These are phyloP conservation scores for Backusella liffmaniae DNA, from an alignment of 192 early-diverging fungal species.

Conservation along the genomic window DNA sequence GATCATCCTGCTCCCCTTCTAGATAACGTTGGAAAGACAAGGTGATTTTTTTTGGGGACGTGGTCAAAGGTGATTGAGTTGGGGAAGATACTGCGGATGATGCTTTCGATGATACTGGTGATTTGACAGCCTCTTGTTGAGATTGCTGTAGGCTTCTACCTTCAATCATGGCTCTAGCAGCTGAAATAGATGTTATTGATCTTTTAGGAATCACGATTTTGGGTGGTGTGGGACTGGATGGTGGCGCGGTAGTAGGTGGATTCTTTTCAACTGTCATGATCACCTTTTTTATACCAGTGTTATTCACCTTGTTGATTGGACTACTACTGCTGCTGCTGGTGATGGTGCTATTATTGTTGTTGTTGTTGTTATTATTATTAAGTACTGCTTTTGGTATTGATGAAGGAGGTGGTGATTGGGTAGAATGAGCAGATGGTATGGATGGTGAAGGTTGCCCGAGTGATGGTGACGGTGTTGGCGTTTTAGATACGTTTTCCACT, in stretches of 20 bases:
- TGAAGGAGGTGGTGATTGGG: background rate
- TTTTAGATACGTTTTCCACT: background rate
- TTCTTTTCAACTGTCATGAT: slow-evolving; percentile 1
- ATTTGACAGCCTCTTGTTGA: background rate
- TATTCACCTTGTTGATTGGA: background rate
- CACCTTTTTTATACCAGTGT: background rate
- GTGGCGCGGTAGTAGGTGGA: background rate
- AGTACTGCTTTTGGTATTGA: background rate
- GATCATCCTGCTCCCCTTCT: background rate
- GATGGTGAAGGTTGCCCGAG: background rate
- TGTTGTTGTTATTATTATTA: background rate
- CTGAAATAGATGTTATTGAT: background rate
- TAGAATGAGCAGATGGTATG: background rate
- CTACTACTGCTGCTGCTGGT: background rate
- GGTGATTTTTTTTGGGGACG: background rate
- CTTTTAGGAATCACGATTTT: background rate
- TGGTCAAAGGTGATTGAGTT: background rate
- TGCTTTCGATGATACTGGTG: background rate
- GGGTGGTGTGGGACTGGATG: background rate
- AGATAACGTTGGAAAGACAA: background rate
- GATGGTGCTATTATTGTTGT: background rate
- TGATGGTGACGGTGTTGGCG: background rate
- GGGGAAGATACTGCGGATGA: background rate
- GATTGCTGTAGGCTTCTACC: background rate
- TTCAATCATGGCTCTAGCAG: slow-evolving; percentile 3